A percentile compares a stretch with the other conserved stretches of the same genome.
These are phyloP conservation scores for Pterulicium gracile DNA, from an alignment of 1,284 basidiomycete species.

Conservation along the genomic window DNA sequence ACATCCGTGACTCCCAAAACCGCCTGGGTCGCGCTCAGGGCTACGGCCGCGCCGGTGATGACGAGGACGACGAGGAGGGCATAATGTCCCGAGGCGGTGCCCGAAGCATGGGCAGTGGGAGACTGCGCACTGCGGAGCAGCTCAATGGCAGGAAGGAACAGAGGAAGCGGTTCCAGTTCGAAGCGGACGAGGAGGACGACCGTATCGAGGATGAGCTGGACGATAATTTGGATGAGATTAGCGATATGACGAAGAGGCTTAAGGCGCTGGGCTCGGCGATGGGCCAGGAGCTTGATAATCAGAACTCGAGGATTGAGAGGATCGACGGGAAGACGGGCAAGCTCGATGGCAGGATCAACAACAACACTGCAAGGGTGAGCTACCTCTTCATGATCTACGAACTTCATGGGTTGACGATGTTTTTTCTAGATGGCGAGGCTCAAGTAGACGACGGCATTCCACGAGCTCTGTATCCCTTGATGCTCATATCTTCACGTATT, in stretches of 20 bases:
- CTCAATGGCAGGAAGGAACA: slow-evolving; percentile 50
- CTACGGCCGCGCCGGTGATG: slow-evolving; percentile 31
- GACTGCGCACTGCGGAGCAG: slow-evolving; percentile 37
- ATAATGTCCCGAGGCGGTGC: slow-evolving; percentile 24
- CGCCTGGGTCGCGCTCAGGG: slow-evolving; percentile 71
- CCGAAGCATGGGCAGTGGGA: slow-evolving; percentile 18
- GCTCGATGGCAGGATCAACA: slow-evolving; percentile 52
- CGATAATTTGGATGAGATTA: slow-evolving; percentile 85
- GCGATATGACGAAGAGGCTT: slow-evolving; percentile 70
- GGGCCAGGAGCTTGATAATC: slow-evolving; percentile 71
- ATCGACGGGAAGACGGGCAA: slow-evolving; percentile 61
- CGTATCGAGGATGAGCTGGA: slow-evolving; percentile 90
- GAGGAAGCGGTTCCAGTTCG: slow-evolving; percentile 86
- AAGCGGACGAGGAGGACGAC: slow-evolving; percentile 92
- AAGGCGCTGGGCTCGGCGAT: slow-evolving; percentile 81
- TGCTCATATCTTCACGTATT: too few species aligned
- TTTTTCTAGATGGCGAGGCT: too few species aligned
- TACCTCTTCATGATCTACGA: too few species aligned
- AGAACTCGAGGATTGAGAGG: slow-evolving; percentile 62
- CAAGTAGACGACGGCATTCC: too few species aligned
- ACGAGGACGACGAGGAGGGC: slow-evolving; percentile 34
- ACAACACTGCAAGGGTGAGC: slow-evolving; percentile 62
- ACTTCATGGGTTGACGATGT: too few species aligned
- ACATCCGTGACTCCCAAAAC: slow-evolving; percentile 81
- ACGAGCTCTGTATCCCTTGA: too few species aligned